Evolutionary conservation across 495 filamentous ascomycete genomes (phyloP), one percentile per base, ranked within the genome.

Genomic region (Penicillium mononematosum): DNA sequence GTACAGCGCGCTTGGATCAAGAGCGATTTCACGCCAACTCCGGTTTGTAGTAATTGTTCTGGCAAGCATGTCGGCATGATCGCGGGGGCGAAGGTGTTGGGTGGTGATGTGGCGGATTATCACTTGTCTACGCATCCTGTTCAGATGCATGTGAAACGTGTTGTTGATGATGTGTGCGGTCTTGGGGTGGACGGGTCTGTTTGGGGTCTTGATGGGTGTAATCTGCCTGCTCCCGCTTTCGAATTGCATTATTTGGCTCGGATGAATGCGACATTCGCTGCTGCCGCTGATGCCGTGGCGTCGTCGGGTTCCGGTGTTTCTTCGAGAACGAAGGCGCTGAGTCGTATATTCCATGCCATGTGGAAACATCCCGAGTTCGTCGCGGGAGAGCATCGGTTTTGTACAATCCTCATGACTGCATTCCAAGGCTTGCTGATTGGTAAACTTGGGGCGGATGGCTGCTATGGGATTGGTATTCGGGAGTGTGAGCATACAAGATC

Each of bases 11-110:
- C 31, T 0, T 78, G 75, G 74, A 70, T 77, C 61, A 72, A 76
- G 41, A 69, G 58, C 4, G 75, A 62, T 45, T 72, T 63, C 44
- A 61, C 44, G 1, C 72, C 75, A 0, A 69, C 65, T 0, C 59
- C 56, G 0, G 53, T 68, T 1, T 72, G 65, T n/a, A 73, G 66
- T 45, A 74, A 74, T 44, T 78, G 75, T 41, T 76, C 75, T 3
- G 73, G 71, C 1, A 78, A 76, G 22, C 72, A 78, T 61, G 71
- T 63, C 5, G 72, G 75, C 2, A 74, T 78, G 69, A 56, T 75
- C 32, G 74, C 67, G 29, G 74, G 67, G 2, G 60, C 71, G 10
- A 74, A 65, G 48, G 63, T 64, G 1, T 19, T 76, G 2, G 70
- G 64, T 3, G 61, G 58, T 3, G 64, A 62, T 34, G 48, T 67